phyloP scores from a whole-genome alignment of 331 rosid genomes.

The Cucumis variabilis region DNA sequence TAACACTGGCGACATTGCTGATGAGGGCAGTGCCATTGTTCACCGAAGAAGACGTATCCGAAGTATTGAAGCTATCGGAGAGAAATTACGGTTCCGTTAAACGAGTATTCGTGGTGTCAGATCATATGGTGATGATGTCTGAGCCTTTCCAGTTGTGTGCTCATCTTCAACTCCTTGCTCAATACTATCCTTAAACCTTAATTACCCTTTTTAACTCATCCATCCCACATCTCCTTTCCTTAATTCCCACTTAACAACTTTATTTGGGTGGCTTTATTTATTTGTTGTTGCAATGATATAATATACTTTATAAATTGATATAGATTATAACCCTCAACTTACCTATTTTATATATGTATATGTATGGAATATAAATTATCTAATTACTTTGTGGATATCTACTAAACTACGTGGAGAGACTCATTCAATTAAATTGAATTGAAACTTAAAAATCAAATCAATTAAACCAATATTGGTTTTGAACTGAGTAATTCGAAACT shows the following conservation, averaged over 20 bases:
- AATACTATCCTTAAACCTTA: not conserved
- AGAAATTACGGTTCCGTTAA: not conserved
- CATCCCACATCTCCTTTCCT: not conserved
- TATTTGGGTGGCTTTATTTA: not conserved
- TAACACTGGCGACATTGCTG: not conserved
- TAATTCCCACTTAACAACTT: not conserved
- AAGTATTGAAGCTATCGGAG: not conserved
- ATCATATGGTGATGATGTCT: slow-evolving; percentile 18
- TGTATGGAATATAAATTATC: too few relatives aligned
- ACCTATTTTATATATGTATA: too few relatives aligned
- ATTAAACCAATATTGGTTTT: too few relatives aligned
- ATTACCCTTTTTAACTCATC: not conserved
- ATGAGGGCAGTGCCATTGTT: not conserved
- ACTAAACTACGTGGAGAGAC: too few relatives aligned
- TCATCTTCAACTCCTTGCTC: not conserved
- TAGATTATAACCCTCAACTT: too few relatives aligned
- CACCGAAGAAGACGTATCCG: not conserved
- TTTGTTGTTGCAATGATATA: not conserved
- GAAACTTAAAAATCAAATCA: too few relatives aligned
- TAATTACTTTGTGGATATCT: too few relatives aligned
- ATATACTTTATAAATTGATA: too few relatives aligned
- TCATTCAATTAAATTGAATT: too few relatives aligned
- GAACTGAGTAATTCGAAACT: too few relatives aligned
- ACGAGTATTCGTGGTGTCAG: not conserved
- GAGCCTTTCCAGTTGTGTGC: not conserved